These are phyloP conservation scores for Sarocladiaceae sp. DNA, from an alignment of 2,329 filamentous ascomycete genomes.

Conservation along the genomic window DNA sequence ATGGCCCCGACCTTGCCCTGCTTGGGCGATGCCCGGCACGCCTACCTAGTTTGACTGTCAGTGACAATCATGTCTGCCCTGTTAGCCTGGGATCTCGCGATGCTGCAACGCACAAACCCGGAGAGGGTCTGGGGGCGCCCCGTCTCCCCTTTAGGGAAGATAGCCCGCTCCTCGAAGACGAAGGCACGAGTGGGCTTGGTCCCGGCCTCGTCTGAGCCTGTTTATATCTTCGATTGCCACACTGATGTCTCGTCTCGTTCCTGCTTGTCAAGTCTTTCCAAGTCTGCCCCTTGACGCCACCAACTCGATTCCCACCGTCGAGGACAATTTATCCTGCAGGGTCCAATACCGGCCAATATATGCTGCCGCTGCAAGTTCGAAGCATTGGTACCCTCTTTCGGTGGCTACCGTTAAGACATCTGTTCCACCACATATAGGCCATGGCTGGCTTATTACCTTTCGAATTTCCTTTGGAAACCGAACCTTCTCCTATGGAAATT, in stretches of 20 bases:
- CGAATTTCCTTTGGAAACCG: not conserved
- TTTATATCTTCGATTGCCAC: slow-evolving; percentile 6
- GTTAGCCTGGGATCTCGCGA: slow-evolving; percentile 1
- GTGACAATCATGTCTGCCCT: not conserved
- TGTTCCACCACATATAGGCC: not conserved
- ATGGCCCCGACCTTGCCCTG: slow-evolving; percentile 2
- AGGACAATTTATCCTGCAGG: not conserved
- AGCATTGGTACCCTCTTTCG: not conserved
- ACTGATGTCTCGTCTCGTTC: not conserved
- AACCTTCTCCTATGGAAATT: not conserved
- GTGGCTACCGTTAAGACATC: not conserved
- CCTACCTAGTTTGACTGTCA: slow-evolving; percentile 3
- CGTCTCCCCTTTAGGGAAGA: slow-evolving; percentile 1
- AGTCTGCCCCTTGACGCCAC: slow-evolving; percentile 3
- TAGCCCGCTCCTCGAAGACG: not conserved
- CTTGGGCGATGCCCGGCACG: not conserved
- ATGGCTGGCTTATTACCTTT: slow-evolving; percentile 9
- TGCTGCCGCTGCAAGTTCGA: not conserved
- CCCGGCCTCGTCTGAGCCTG: not conserved
- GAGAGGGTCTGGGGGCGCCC: not conserved
- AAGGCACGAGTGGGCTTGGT: not conserved
- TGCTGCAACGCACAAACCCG: not conserved
- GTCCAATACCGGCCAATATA: not conserved
- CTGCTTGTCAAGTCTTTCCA: not conserved
- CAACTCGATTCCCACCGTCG: not conserved